Base-by-base conservation (phyloP, 768 basidiomycete genomes). In the Neoboletus subvelutipes region DNA sequence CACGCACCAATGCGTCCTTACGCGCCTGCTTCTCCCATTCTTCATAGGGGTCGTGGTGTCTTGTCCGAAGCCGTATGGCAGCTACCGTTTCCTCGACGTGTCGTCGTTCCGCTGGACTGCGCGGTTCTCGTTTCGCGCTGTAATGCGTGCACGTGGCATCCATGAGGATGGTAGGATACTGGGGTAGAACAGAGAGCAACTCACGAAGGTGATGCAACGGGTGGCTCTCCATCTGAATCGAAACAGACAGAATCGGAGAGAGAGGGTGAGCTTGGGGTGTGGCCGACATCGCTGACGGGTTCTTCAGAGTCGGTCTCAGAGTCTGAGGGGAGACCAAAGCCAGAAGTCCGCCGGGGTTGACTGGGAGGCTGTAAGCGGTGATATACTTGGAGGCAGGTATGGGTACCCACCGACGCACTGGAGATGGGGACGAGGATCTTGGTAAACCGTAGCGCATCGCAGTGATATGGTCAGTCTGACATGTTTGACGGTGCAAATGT, bases 371-470 rank as follows among this genome's bases (percentile, higher is more conserved):
- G 13, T 61, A 34, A 52, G 52, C 9, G 17, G 36, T 18, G 8
- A 1, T 9, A 26, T 26, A 15, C 3, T 50, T 11, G 15, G 20
- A n/a, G 17, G 13, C 18, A 12, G 55, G 29, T 24, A 22, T 22
- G 28, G 12, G 33, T 15, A 33, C 55, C 41, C 49, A 80, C 77
- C 73, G 72, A 63, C 76, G 71, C 11, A 70, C 77, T 29, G 81
- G 81, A 0, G 81, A 82, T 11, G 80, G 77, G 6, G 83, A 81
- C 1, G 72, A 65, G 5, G 82, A 81, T 57, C 82, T 76, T 22
- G 82, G 83, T 41, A 78, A 77, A 62, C 79, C 74, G 65, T 83
- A 85, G 46, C 80, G 76, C 84, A 85, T 85, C 33, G 60, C 36
- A 26, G 58, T 55, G 18, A 42, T 56, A n/a, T 29, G n/a, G 15